Conservation (phyloP, 2,329 filamentous ascomycete genomes). For the Colletotrichum tamarilloi region DNA sequence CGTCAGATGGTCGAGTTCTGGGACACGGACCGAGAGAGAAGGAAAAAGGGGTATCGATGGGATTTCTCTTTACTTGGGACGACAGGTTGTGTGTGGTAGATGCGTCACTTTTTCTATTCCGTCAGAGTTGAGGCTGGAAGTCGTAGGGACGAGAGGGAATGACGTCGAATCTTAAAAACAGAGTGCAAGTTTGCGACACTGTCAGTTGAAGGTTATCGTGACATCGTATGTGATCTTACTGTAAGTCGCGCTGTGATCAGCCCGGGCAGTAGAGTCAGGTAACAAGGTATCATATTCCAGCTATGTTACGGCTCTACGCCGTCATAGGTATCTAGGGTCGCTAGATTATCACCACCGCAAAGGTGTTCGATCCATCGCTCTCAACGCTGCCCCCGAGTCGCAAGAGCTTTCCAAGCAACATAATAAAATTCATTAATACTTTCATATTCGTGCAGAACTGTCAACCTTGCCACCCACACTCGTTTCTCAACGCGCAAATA, state of each 20-base stretch:
- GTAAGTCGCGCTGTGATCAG: too few relatives aligned
- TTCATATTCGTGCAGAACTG: neutral
- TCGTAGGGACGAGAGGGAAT: neutral
- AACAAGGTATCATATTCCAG: conserved; percentile 9
- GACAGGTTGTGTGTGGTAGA: conserved; percentile 1
- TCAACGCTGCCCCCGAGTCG: neutral
- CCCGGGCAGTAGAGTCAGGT: too few relatives aligned
- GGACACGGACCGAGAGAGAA: conserved; percentile 17
- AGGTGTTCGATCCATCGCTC: neutral
- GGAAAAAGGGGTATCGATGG: neutral
- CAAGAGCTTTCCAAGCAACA: neutral
- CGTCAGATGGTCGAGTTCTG: conserved; percentile 12
- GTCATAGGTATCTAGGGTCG: neutral
- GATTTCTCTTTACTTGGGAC: neutral
- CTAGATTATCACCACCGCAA: neutral
- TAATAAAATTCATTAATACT: neutral
- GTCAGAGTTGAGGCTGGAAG: neutral
- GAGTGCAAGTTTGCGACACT: neutral
- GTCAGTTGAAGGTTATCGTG: neutral
- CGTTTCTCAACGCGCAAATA: neutral
- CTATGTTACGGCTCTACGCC: neutral
- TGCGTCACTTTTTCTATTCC: conserved; percentile 1
- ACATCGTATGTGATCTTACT: neutral
- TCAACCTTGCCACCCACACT: neutral
- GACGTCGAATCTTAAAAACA: conserved; percentile 2